Evolutionary conservation across 2,329 filamentous ascomycete species (phyloP).

Genomic region (Aspergillus sp.): DNA sequence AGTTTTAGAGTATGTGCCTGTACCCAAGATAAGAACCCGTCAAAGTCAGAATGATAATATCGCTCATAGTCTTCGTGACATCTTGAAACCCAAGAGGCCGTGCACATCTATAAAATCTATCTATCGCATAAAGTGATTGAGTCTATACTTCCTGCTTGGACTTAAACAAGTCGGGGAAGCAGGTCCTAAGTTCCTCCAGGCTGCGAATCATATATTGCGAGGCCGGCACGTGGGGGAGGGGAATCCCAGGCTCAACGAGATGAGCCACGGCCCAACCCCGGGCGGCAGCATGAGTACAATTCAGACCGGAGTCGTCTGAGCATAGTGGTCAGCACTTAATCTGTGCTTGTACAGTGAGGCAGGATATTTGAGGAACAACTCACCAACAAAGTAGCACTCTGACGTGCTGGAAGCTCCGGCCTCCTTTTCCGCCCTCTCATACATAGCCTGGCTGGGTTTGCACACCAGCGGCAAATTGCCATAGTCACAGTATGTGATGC

Average conservation of each 20-base stretch:
- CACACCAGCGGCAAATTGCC: conserved; percentile 71
- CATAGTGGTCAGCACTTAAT: conserved; percentile 17
- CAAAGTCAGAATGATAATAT: background rate
- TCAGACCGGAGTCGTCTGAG: conserved; percentile 78
- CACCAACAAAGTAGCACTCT: conserved; percentile 91
- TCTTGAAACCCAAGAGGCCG: background rate
- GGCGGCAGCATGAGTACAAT: conserved; percentile 74
- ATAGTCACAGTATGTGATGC: conserved; percentile 95
- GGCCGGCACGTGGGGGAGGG: conserved; percentile 63
- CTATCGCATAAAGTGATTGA: background rate
- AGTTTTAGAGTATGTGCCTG: background rate
- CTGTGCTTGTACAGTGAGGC: background rate
- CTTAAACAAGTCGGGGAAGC: conserved; percentile 89
- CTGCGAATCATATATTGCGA: conserved; percentile 74
- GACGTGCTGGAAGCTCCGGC: conserved; percentile 68
- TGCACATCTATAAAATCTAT: conserved; percentile 1
- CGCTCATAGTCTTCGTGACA: conserved; percentile 12
- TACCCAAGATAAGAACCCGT: background rate
- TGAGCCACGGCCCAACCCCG: conserved; percentile 87
- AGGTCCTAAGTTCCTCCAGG: conserved; percentile 70
- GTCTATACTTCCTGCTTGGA: conserved; percentile 5
- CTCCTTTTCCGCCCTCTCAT: conserved; percentile 82
- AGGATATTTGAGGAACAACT: conserved; percentile 34
- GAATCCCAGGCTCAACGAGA: conserved; percentile 75
- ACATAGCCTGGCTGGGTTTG: conserved; percentile 85